Conservation (phyloP, 2,329 filamentous ascomycete genomes). For the Pseudophaeomoniella oleicola region DNA sequence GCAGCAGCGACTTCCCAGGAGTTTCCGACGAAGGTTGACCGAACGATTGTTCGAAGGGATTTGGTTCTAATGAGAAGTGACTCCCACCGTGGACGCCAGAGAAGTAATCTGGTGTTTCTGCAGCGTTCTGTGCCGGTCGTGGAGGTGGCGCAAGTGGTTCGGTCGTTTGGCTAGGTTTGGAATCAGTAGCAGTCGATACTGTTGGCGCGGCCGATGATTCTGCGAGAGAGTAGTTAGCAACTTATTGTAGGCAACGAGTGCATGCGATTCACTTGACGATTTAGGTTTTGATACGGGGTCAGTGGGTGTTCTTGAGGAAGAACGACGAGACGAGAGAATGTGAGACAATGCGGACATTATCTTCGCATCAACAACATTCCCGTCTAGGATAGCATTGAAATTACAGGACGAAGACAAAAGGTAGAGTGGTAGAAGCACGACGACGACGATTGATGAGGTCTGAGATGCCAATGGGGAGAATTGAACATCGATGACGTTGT, state of each 20-base stretch:
- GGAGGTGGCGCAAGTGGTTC: constrained; percentile 59
- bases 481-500: no score
- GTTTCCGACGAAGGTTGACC: constrained; percentile 56
- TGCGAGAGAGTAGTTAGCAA: constrained; percentile 8
- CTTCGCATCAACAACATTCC: no score
- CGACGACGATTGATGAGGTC: no score
- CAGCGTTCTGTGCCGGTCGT: constrained; percentile 35
- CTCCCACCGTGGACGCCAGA: constrained; percentile 36
- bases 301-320: constrained; percentile 2
- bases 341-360: neutral
- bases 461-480: no score
- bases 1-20: constrained; percentile 67
- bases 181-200: constrained; percentile 17
- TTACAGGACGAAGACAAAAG: no score
- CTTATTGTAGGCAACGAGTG: no score
- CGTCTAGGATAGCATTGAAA: no score
- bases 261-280: no score
- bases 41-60: constrained; percentile 96
- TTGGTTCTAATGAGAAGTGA: constrained; percentile 56
- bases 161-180: constrained; percentile 40
- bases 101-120: constrained; percentile 56
- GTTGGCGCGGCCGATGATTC: constrained; percentile 17
- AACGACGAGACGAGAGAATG: constrained; percentile 6
- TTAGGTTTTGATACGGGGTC: neutral
- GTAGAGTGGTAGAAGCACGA: no score